These are phyloP conservation scores for Lepidium didymum DNA, from an alignment of 345 rosid species.

Conservation along the genomic window DNA sequence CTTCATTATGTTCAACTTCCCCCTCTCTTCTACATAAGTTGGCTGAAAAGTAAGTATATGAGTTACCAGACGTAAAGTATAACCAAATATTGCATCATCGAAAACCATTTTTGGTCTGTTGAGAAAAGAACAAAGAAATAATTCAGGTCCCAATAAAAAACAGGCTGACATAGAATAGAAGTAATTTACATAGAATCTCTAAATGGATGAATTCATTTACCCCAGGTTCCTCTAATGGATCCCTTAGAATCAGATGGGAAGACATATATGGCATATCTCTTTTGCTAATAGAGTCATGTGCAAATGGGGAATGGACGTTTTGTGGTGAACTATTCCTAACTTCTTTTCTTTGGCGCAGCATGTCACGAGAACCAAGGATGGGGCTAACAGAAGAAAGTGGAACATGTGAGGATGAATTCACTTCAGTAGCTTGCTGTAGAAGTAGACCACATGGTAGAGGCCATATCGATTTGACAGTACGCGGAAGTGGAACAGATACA, in stretches of 20 bases:
- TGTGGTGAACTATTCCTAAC: slow-evolving; percentile 44
- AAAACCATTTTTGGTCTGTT: background rate
- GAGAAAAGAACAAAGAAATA: background rate
- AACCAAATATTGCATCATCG: slow-evolving; percentile 1
- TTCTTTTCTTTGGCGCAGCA: slow-evolving; percentile 53
- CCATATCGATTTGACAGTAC: slow-evolving; percentile 72
- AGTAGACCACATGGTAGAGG: slow-evolving; percentile 86
- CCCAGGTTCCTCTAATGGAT: slow-evolving; percentile 77
- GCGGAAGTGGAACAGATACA: slow-evolving; percentile 61
- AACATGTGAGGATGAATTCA: slow-evolving; percentile 32
- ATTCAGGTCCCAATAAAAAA: background rate
- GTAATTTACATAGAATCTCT: slow-evolving; percentile 10
- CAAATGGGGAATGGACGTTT: slow-evolving; percentile 28
- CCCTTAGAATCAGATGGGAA: slow-evolving; percentile 81
- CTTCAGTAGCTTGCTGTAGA: slow-evolving; percentile 63
- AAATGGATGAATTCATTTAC: slow-evolving; percentile 29
- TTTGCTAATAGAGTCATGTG: slow-evolving; percentile 39
- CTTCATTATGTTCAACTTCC: slow-evolving; percentile 65
- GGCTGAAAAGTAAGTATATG: slow-evolving; percentile 38
- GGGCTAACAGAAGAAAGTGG: slow-evolving; percentile 48
- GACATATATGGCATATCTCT: slow-evolving; percentile 40
- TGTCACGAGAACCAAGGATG: slow-evolving; percentile 47
- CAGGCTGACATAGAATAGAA: slow-evolving; percentile 9
- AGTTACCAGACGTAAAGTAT: background rate
- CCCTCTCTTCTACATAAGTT: slow-evolving; percentile 79